Percentiles rank a stretch among this genome's conserved stretches.
Evolutionary conservation across 306 rosid species (phyloP).

Genomic region (Prosopis cineraria): DNA sequence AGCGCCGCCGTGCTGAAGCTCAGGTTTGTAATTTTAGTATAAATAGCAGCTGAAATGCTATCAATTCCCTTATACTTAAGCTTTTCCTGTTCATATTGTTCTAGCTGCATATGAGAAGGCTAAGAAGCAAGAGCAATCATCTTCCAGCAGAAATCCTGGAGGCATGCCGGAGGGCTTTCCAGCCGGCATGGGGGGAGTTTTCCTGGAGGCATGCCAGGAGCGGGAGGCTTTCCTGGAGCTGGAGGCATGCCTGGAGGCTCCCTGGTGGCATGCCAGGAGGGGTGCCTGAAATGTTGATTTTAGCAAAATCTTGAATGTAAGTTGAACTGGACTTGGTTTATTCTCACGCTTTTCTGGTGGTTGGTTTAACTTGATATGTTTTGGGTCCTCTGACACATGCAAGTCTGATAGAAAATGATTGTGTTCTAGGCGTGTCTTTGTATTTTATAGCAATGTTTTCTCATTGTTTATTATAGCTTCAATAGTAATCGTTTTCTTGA

Average conservation of each 20-base stretch:
- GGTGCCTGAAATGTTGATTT: conserved; percentile 85
- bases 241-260: no score
- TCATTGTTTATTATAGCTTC: conserved; percentile 1
- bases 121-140: conserved; percentile 78
- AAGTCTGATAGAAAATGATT: background rate
- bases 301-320: conserved; percentile 82
- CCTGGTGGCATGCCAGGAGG: no score
- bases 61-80: conserved; percentile 16
- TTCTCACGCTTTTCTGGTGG: background rate
- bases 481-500: conserved; percentile 16
- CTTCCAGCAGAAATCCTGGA: conserved; percentile 71
- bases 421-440: background rate
- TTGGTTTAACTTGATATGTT: no score
- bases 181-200: conserved; percentile 53
- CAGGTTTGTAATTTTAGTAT: conserved; percentile 54
- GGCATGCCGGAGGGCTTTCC: conserved; percentile 63
- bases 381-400: background rate
- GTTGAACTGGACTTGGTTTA: conserved; percentile 31
- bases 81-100: conserved; percentile 31
- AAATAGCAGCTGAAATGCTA: background rate
- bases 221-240: conserved; percentile 37
- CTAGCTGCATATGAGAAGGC: conserved; percentile 90
- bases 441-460: background rate
- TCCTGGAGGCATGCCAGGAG: conserved; percentile 61
- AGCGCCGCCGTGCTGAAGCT: conserved; percentile 80